These are phyloP conservation scores for Nannizziopsis barbatae DNA, from an alignment of 2,329 filamentous ascomycete species.

Conservation along the genomic window DNA sequence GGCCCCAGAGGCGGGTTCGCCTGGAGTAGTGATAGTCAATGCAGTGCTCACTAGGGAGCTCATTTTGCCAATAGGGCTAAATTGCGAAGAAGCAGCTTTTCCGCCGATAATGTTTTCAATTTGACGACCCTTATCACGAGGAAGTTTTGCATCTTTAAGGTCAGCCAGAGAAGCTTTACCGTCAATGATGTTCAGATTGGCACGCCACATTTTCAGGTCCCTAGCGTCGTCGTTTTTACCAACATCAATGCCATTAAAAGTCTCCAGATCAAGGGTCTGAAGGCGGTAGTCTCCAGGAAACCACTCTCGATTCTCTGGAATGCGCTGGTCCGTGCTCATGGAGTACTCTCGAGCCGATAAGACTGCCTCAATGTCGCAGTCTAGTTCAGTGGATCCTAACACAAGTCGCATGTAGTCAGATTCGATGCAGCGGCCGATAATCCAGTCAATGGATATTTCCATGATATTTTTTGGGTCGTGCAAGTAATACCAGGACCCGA, in stretches of 20 bases:
- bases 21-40: constrained; percentile 15
- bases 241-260: constrained; percentile 44
- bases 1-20: constrained; percentile 5
- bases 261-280: constrained; percentile 45
- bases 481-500: constrained; percentile 44
- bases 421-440: constrained; percentile 47
- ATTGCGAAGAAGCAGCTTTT: constrained; percentile 14
- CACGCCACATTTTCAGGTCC: constrained; percentile 38
- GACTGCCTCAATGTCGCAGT: constrained; percentile 39
- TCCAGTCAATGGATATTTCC: constrained; percentile 40
- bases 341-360: constrained; percentile 40
- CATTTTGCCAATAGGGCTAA: constrained; percentile 27
- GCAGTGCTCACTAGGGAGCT: constrained; percentile 33
- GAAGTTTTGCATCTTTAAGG: constrained; percentile 22
- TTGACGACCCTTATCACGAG: constrained; percentile 21
- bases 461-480: constrained; percentile 33
- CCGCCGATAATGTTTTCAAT: constrained; percentile 16
- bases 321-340: constrained; percentile 38
- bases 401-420: constrained; percentile 39
- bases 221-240: constrained; percentile 37
- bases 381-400: constrained; percentile 32
- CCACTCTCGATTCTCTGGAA: constrained; percentile 39
- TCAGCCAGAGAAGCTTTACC: constrained; percentile 23
- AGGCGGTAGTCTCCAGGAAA: constrained; percentile 48
- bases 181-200: constrained; percentile 37